Evolutionary conservation across 1,139 yeast genomes (phyloP).

Genomic region (Suhomyces guaymorum): DNA sequence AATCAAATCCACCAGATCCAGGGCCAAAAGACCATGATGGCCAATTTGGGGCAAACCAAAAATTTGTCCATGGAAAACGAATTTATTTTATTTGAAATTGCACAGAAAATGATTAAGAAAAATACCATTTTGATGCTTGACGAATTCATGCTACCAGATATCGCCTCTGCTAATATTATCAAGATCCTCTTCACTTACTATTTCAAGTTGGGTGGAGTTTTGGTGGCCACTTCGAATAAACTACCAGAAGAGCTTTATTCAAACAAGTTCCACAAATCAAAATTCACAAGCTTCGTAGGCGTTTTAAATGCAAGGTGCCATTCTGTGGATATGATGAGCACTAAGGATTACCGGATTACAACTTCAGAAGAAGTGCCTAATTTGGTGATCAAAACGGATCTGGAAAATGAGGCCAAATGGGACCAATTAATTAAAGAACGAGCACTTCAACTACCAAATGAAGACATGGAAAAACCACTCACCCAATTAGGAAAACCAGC

Average conservation of each 20-base stretch:
- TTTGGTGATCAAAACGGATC: slow-evolving; percentile 32
- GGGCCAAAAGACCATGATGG: slow-evolving; percentile 24
- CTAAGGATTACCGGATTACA: slow-evolving; percentile 54
- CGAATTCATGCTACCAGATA: slow-evolving; percentile 75
- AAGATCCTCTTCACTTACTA: slow-evolving; percentile 65
- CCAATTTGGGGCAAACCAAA: slow-evolving; percentile 8
- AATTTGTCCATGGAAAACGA: slow-evolving; percentile 56
- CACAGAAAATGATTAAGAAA: slow-evolving; percentile 60
- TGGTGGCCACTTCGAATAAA: slow-evolving; percentile 72
- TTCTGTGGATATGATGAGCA: slow-evolving; percentile 61
- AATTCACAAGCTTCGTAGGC: slow-evolving; percentile 57
- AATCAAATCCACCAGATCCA: slow-evolving; percentile 61
- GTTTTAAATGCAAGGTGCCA: slow-evolving; percentile 63
- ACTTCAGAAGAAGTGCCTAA: slow-evolving; percentile 32
- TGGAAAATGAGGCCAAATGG: slow-evolving; percentile 40
- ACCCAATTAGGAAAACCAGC: slow-evolving; percentile 27
- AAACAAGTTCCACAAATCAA: slow-evolving; percentile 59
- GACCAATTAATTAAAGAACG: slow-evolving; percentile 23
- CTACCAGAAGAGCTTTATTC: slow-evolving; percentile 71
- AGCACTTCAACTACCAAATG: slow-evolving; percentile 4
- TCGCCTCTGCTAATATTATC: slow-evolving; percentile 68
- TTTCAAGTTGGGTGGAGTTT: slow-evolving; percentile 71
- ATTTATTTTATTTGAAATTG: slow-evolving; percentile 64
- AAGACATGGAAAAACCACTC: slow-evolving; percentile 15
- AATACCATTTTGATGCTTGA: slow-evolving; percentile 65